Evolutionary conservation across 371 early-diverging fungal species (phyloP).

Genomic region (Dipsacomyces acuminosporus): DNA sequence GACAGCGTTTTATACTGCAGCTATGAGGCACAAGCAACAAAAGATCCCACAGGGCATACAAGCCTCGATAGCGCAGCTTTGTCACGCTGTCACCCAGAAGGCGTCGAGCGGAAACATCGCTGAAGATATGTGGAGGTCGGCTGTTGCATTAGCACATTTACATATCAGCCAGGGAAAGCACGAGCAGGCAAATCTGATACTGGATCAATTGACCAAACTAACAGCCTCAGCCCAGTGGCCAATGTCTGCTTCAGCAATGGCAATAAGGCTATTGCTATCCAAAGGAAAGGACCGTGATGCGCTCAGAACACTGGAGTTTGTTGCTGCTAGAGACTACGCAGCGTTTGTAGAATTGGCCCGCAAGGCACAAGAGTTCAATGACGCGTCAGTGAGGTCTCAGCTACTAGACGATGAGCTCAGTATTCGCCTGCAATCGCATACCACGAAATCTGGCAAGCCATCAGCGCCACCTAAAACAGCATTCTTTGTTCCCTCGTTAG

Average conservation of each 20-base stretch:
- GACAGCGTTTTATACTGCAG: conserved; percentile 10
- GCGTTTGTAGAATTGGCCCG: background rate
- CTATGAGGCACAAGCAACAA: background rate
- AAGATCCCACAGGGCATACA: background rate
- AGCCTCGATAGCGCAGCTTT: background rate
- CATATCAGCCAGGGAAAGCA: background rate
- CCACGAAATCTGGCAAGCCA: background rate
- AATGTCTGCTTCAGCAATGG: conserved; percentile 9
- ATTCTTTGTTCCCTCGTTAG: conserved; percentile 2
- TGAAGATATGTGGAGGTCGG: background rate
- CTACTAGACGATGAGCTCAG: conserved; percentile 15
- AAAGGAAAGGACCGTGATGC: background rate
- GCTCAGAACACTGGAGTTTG: background rate
- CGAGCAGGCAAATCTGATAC: background rate
- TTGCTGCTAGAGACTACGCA: background rate
- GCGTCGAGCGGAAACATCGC: background rate
- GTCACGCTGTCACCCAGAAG: background rate
- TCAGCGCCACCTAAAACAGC: conserved; percentile 1
- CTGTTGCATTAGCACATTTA: conserved; percentile 3
- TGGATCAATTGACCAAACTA: background rate
- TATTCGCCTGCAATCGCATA: conserved; percentile 6
- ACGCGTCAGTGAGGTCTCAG: background rate
- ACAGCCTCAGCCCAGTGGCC: conserved; percentile 18
- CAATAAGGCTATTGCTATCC: conserved; percentile 3
- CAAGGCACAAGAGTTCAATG: background rate